Percentiles rank a stretch among this genome's conserved stretches.
Evolutionary conservation across 345 rosid genomes (phyloP).

Genomic region (Populus davidiana): DNA sequence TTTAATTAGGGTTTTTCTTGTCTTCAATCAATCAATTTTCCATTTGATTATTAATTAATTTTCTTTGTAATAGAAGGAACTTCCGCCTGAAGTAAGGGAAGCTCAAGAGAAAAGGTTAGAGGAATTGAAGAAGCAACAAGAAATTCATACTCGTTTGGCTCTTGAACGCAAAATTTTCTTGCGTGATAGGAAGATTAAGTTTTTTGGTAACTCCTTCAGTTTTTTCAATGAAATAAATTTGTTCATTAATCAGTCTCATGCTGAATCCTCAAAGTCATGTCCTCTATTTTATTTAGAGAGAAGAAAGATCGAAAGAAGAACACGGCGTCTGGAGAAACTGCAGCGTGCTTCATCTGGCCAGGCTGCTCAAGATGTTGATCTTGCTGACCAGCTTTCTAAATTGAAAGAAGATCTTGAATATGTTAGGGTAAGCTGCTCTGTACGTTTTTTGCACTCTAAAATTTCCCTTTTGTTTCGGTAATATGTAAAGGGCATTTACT

Average conservation of each 20-base stretch:
- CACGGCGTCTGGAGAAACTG: constrained; percentile 86
- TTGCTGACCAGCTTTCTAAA: constrained; percentile 64
- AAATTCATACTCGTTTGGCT: constrained; percentile 75
- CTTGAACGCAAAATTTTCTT: constrained; percentile 85
- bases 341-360: constrained; percentile 75
- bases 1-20: not conserved
- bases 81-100: constrained; percentile 70
- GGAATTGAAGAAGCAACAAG: constrained; percentile 81
- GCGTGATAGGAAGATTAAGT: constrained; percentile 84
- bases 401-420: constrained; percentile 98
- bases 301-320: constrained; percentile 84
- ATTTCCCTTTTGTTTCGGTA: not conserved
- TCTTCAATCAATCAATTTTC: not conserved
- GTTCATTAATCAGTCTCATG: not conserved
- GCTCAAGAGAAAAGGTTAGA: constrained; percentile 69
- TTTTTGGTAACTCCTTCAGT: constrained; percentile 55
- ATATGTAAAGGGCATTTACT: not conserved
- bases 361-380: constrained; percentile 56
- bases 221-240: not conserved
- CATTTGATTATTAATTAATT: not conserved
- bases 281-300: constrained; percentile 49
- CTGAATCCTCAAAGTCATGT: not conserved
- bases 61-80: constrained; percentile 41
- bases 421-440: constrained; percentile 63
- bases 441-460: not conserved